Percentiles rank a stretch among this genome's conserved stretches.
Evolutionary conservation across 2,329 filamentous ascomycete species (phyloP).

Genomic region (Sphaceloma murrayae): DNA sequence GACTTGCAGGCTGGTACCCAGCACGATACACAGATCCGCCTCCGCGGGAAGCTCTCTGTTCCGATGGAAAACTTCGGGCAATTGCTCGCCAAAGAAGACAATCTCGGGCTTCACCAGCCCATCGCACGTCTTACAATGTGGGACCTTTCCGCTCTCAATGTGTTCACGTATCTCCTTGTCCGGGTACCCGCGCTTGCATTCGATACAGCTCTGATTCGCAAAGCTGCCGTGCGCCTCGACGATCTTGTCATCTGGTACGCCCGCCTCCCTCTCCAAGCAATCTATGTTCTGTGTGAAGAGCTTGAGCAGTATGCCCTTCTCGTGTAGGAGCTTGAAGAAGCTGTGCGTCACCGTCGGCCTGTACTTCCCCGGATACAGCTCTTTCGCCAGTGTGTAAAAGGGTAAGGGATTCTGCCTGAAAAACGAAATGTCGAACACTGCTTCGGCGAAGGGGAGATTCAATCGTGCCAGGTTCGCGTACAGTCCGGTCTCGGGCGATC

Average conservation of each 20-base stretch:
- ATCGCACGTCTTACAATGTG: constrained; percentile 59
- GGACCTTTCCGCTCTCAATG: constrained; percentile 58
- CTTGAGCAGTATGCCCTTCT: constrained; percentile 69
- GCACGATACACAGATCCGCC: constrained; percentile 71
- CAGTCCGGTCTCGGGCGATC: constrained; percentile 83
- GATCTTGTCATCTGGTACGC: constrained; percentile 70
- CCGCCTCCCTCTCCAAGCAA: constrained; percentile 79
- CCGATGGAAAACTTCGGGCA: constrained; percentile 57
- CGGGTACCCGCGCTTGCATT: constrained; percentile 66
- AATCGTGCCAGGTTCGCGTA: constrained; percentile 86
- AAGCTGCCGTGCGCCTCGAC: constrained; percentile 95
- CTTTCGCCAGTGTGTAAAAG: constrained; percentile 85
- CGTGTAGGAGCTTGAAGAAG: constrained; percentile 73
- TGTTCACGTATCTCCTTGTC: constrained; percentile 63
- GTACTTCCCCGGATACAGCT: constrained; percentile 85
- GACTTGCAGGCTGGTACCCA: constrained; percentile 81
- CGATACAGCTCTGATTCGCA: constrained; percentile 80
- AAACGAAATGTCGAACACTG: constrained; percentile 86
- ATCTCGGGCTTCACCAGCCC: constrained; percentile 90
- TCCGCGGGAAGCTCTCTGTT: constrained; percentile 46
- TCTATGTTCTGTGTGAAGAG: constrained; percentile 98
- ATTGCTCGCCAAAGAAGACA: constrained; percentile 78
- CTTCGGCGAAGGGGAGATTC: constrained; percentile 79
- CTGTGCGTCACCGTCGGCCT: constrained; percentile 81
- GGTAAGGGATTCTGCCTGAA: constrained; percentile 76